A percentile compares a stretch with the other conserved stretches of the same genome.
phyloP scores from a whole-genome alignment of 2,329 filamentous ascomycete species.

The Arachnomyces sp. region DNA sequence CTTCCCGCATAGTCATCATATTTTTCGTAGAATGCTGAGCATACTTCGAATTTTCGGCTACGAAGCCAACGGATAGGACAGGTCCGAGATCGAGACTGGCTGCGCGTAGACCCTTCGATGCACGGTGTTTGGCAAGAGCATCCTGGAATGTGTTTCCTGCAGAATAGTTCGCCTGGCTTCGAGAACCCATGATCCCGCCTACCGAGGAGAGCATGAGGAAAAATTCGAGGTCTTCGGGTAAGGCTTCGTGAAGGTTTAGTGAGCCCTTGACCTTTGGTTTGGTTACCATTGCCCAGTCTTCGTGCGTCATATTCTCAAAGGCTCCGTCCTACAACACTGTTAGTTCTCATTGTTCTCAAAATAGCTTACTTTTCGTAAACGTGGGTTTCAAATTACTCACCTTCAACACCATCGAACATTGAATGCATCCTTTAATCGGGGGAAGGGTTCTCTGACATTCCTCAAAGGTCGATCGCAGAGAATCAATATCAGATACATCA shows the following conservation, averaged over 20 bases:
- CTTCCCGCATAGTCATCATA: constrained; percentile 10
- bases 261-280: constrained; percentile 35
- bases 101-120: constrained; percentile 15
- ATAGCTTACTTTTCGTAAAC: neutral
- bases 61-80: constrained; percentile 27
- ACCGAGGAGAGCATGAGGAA: constrained; percentile 37
- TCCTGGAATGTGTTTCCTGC: constrained; percentile 35
- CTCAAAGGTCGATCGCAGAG: constrained; percentile 10
- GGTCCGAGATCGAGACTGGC: constrained; percentile 24
- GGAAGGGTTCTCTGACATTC: constrained; percentile 14
- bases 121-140: constrained; percentile 25
- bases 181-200: constrained; percentile 38
- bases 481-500: constrained; percentile 16
- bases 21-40: constrained; percentile 6
- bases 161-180: constrained; percentile 39
- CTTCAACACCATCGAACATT: constrained; percentile 23
- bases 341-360: constrained; percentile 1
- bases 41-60: constrained; percentile 20
- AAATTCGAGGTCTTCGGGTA: constrained; percentile 31
- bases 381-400: constrained; percentile 5
- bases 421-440: constrained; percentile 26
- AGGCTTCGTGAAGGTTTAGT: constrained; percentile 26
- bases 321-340: constrained; percentile 17
- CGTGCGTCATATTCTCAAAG: constrained; percentile 35
- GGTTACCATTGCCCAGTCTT: constrained; percentile 30